A percentile compares a stretch with the other conserved stretches of the same genome.
phyloP scores from a whole-genome alignment of 352 stramenopile genomes.

The Porosira glacialis region DNA sequence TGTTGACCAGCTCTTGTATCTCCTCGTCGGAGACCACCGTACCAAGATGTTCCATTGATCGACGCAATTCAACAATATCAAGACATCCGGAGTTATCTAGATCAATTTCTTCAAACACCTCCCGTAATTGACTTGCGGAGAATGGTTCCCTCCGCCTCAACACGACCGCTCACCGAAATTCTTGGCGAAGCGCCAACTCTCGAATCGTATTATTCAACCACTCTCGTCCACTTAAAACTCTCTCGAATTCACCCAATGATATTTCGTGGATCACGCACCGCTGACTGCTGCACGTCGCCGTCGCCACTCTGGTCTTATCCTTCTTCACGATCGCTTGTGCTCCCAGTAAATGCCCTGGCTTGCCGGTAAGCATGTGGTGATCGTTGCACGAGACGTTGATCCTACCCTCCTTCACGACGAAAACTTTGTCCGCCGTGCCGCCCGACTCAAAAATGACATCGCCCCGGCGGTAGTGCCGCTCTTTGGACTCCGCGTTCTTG shows the following conservation, averaged over 20 bases:
- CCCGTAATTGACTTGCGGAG: constrained; percentile 60
- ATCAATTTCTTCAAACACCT: constrained; percentile 67
- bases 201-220: constrained; percentile 58
- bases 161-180: constrained; percentile 79
- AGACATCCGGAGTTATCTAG: constrained; percentile 44
- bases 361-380: constrained; percentile 50
- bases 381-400: constrained; percentile 49
- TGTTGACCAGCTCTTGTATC: constrained; percentile 58
- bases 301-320: constrained; percentile 56
- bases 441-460: constrained; percentile 56
- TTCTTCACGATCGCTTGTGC: constrained; percentile 63
- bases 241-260: constrained; percentile 51
- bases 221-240: constrained; percentile 51
- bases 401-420: constrained; percentile 65
- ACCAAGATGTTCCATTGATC: constrained; percentile 64
- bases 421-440: constrained; percentile 59
- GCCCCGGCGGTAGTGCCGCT: constrained; percentile 36
- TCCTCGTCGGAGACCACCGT: constrained; percentile 63
- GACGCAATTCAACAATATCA: constrained; percentile 39
- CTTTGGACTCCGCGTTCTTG: constrained; percentile 63
- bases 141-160: constrained; percentile 63
- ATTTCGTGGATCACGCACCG: constrained; percentile 56
- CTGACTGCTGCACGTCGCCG: constrained; percentile 52
- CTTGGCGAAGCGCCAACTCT: constrained; percentile 66
- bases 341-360: constrained; percentile 62